These are phyloP conservation scores for Euphrasia arctica DNA, from an alignment of 305 asterid genomes.

Conservation along the genomic window DNA sequence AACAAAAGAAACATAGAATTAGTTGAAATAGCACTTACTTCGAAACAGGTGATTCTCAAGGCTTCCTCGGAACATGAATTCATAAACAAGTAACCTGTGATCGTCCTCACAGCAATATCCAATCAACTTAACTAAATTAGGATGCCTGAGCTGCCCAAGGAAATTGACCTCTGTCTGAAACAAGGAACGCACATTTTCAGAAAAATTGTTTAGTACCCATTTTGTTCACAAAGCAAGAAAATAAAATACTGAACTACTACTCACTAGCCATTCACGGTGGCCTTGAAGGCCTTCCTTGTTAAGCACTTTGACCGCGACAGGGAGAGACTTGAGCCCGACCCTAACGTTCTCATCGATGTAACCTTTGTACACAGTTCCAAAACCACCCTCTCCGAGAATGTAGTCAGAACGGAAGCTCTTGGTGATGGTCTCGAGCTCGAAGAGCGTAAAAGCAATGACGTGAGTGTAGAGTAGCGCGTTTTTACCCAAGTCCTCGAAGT, in stretches of 20 bases:
- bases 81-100: slow-evolving; percentile 90
- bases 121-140: slow-evolving; percentile 92
- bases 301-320: slow-evolving; percentile 97
- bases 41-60: slow-evolving; percentile 97
- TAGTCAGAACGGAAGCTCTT: slow-evolving; percentile 97
- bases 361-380: slow-evolving; percentile 97
- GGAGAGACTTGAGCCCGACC: slow-evolving; percentile 91
- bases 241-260: slow-evolving; percentile 21
- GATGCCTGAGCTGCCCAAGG: slow-evolving; percentile 95
- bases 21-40: slow-evolving; percentile 50
- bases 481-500: slow-evolving; percentile 70
- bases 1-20: slow-evolving; percentile 10
- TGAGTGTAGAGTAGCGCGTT: slow-evolving; percentile 77
- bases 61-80: slow-evolving; percentile 98
- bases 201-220: not conserved
- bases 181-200: slow-evolving; percentile 18
- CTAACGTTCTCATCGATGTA: slow-evolving; percentile 96
- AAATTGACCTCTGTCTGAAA: slow-evolving; percentile 91
- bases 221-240: slow-evolving; percentile 2
- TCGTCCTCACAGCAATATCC: slow-evolving; percentile 99
- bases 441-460: slow-evolving; percentile 84
- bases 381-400: slow-evolving; percentile 98
- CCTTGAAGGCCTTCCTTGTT: slow-evolving; percentile 99
- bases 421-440: slow-evolving; percentile 95
- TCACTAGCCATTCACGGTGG: slow-evolving; percentile 97